These are phyloP conservation scores for Phytopythium montanum DNA, from an alignment of 352 stramenopile species.

Conservation along the genomic window DNA sequence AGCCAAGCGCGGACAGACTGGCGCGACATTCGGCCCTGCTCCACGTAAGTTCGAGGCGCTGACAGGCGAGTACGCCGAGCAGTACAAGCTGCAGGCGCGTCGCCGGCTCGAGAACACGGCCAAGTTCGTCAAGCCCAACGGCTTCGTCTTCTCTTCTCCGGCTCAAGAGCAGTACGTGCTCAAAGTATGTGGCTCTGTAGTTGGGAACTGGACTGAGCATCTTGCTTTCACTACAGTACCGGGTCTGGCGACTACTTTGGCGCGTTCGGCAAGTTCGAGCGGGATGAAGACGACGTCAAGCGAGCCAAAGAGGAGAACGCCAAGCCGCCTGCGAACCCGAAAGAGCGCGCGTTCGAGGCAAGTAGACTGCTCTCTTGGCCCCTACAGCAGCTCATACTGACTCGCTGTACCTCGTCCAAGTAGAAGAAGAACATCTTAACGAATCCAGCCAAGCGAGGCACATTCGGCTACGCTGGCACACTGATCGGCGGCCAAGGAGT, in stretches of 20 bases:
- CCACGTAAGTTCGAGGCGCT: constrained; percentile 64
- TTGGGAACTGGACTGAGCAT: not conserved
- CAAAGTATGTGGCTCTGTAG: not conserved
- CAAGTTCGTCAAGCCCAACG: constrained; percentile 62
- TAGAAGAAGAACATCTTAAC: constrained; percentile 69
- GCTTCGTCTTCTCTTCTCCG: constrained; percentile 59
- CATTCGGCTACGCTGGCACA: constrained; percentile 69
- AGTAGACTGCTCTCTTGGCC: not conserved
- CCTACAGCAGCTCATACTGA: not conserved
- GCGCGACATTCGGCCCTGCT: constrained; percentile 56
- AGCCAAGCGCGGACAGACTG: constrained; percentile 55
- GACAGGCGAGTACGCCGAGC: constrained; percentile 54
- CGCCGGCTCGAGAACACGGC: constrained; percentile 69
- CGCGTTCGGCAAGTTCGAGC: constrained; percentile 58
- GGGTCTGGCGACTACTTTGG: constrained; percentile 72
- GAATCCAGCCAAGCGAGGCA: constrained; percentile 56
- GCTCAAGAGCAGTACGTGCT: constrained; percentile 49
- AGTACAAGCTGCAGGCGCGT: constrained; percentile 69
- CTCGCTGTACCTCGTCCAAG: not conserved
- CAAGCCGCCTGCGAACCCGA: constrained; percentile 35
- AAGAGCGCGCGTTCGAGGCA: constrained; percentile 55
- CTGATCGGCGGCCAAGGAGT: constrained; percentile 49
- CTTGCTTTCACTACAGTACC: constrained; percentile 23
- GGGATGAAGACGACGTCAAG: constrained; percentile 60
- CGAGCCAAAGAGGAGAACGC: constrained; percentile 42